Evolutionary conservation across 768 basidiomycete genomes (phyloP).

Genomic region (Lepiota venenata): DNA sequence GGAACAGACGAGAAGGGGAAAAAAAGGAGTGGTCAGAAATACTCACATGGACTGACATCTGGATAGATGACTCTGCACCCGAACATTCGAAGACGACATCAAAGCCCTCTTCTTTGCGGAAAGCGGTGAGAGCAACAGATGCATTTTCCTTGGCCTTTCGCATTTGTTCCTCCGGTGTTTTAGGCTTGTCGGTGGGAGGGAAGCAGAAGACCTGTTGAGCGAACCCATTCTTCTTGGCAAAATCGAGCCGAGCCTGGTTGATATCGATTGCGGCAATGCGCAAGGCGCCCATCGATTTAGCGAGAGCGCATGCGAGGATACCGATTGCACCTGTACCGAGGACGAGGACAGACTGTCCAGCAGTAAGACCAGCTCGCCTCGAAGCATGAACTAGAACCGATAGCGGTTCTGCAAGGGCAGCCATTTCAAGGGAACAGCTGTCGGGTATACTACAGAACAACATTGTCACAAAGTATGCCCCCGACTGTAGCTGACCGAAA

Average conservation of each 20-base stretch:
- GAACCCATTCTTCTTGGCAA: constrained; percentile 74
- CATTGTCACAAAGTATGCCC: constrained; percentile 8
- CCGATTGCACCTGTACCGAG: constrained; percentile 95
- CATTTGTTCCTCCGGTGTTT: constrained; percentile 54
- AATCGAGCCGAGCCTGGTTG: constrained; percentile 76
- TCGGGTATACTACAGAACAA: constrained; percentile 61
- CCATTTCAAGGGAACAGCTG: constrained; percentile 70
- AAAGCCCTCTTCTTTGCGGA: constrained; percentile 72
- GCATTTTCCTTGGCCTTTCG: constrained; percentile 58
- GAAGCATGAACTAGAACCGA: constrained; percentile 78
- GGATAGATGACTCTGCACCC: constrained; percentile 88
- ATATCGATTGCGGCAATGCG: constrained; percentile 82
- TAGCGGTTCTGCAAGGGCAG: constrained; percentile 90
- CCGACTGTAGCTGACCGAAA: constrained; percentile 17
- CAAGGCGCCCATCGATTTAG: constrained; percentile 66
- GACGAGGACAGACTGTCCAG: constrained; percentile 76
- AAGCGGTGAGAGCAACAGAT: constrained; percentile 46
- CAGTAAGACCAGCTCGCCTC: constrained; percentile 37
- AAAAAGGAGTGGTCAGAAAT: constrained; percentile 6
- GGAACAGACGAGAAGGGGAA: constrained; percentile 2
- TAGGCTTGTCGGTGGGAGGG: constrained; percentile 36
- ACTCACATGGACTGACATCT: constrained; percentile 87
- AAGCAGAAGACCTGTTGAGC: constrained; percentile 70
- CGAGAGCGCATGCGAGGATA: constrained; percentile 81
- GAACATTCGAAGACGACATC: constrained; percentile 96